Percentiles rank a stretch among this genome's conserved stretches.
These are phyloP conservation scores for Naematelia encephala DNA, from an alignment of 768 basidiomycete species.

Conservation along the genomic window DNA sequence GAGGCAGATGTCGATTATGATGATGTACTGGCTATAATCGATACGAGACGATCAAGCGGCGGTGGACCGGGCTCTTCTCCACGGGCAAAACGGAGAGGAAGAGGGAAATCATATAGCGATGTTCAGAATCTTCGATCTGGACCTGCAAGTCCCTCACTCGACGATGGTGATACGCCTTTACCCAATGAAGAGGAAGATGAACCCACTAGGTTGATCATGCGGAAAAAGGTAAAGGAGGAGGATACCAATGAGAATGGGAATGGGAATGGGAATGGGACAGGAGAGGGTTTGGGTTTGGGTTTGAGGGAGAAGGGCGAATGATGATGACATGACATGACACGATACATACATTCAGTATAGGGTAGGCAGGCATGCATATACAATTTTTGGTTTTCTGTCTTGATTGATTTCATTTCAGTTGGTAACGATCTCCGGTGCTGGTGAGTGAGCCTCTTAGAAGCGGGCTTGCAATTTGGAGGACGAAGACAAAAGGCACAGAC, in stretches of 20 bases:
- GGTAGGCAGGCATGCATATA: neutral
- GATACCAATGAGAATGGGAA: neutral
- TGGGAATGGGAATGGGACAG: neutral
- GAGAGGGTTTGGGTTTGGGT: neutral
- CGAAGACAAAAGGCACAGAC: too few species aligned
- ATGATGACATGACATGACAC: neutral
- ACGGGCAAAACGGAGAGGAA: slow-evolving; percentile 17
- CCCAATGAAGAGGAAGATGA: slow-evolving; percentile 28
- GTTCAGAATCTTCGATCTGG: slow-evolving; percentile 4
- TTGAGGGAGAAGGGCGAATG: slow-evolving; percentile 10
- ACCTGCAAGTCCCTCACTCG: slow-evolving; percentile 6
- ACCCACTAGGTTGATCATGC: slow-evolving; percentile 20
- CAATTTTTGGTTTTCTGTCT: too few species aligned
- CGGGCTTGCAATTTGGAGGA: too few species aligned
- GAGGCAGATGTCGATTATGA: slow-evolving; percentile 83
- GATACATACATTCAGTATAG: neutral
- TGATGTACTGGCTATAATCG: slow-evolving; percentile 58
- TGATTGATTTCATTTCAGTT: too few species aligned
- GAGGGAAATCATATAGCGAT: slow-evolving; percentile 31
- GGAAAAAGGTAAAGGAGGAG: slow-evolving; percentile 7
- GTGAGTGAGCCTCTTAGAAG: too few species aligned
- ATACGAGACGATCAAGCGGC: slow-evolving; percentile 28
- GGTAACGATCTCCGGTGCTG: too few species aligned
- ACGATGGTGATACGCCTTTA: slow-evolving; percentile 7
- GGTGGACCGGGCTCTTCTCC: slow-evolving; percentile 20